phyloP scores from a whole-genome alignment of 106 monocot species.

The Platanthera zijinensis region DNA sequence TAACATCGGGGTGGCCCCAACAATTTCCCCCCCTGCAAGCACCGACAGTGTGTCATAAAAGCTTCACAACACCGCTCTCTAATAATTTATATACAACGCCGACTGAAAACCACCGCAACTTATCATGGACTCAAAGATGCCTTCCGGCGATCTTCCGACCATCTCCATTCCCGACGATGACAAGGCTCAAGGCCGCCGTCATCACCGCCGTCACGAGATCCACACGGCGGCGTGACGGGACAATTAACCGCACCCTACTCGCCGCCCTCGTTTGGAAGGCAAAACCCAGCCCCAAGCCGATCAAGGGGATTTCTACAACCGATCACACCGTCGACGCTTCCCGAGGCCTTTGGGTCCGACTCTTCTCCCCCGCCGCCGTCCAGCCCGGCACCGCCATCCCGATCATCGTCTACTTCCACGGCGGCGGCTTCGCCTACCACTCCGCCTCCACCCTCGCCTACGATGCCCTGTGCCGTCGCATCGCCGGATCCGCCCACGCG shows the following conservation, averaged over 20 bases:
- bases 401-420: conserved; percentile 53
- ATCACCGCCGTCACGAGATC: no score
- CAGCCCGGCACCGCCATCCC: conserved; percentile 25
- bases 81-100: no score
- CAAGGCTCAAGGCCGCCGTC: no score
- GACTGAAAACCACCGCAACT: no score
- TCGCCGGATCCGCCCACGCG: conserved; percentile 35
- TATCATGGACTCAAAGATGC: no score
- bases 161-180: no score
- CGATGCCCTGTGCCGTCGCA: conserved; percentile 32
- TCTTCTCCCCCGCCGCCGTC: conserved; percentile 22
- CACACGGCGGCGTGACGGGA: conserved; percentile 9
- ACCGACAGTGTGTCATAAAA: no score
- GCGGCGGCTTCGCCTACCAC: conserved; percentile 66
- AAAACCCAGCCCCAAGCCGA: background rate
- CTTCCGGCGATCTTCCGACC: no score
- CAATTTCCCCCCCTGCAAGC: no score
- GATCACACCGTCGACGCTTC: conserved; percentile 40
- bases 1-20: no score
- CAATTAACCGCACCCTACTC: conserved; percentile 19
- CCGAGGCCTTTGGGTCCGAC: conserved; percentile 29
- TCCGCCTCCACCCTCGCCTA: conserved; percentile 25
- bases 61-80: no score
- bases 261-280: background rate
- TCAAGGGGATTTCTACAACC: conserved; percentile 15